Conservation (phyloP, 2,329 filamentous ascomycete genomes). For the Fusarium verticillioides region DNA sequence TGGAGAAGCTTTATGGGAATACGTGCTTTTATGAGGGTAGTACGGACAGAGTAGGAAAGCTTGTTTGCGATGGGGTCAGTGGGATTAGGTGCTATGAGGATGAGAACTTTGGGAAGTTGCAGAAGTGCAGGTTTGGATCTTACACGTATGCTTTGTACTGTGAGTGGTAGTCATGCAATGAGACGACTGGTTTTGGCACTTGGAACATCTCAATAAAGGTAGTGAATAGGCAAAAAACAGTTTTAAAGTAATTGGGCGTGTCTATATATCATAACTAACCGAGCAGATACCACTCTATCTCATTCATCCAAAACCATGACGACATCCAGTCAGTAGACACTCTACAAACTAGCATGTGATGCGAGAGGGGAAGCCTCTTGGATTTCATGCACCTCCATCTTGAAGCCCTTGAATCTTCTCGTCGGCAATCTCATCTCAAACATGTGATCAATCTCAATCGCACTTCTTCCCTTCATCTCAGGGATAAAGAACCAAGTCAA, state of each 20-base stretch:
- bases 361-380: slow-evolving; percentile 24
- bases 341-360: background rate
- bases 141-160: background rate
- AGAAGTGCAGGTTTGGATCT: background rate
- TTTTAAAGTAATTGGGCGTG: fast-evolving
- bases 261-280: background rate
- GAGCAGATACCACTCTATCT: background rate
- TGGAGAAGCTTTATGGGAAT: background rate
- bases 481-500: slow-evolving; percentile 42
- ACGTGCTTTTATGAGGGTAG: background rate
- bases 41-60: background rate
- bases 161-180: background rate
- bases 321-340: fast-evolving
- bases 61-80: slow-evolving; percentile 2
- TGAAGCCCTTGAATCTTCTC: slow-evolving; percentile 27
- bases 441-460: slow-evolving; percentile 41
- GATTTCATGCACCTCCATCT: background rate
- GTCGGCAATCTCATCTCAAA: slow-evolving; percentile 27
- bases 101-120: background rate
- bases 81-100: slow-evolving; percentile 5
- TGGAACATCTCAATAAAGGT: fast-evolving
- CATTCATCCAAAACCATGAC: background rate
- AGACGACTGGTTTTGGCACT: background rate
- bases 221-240: fast-evolving
- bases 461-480: slow-evolving; percentile 40